These are phyloP conservation scores for Eustoma russellianum DNA, from an alignment of 257 asterid genomes.

Conservation along the genomic window DNA sequence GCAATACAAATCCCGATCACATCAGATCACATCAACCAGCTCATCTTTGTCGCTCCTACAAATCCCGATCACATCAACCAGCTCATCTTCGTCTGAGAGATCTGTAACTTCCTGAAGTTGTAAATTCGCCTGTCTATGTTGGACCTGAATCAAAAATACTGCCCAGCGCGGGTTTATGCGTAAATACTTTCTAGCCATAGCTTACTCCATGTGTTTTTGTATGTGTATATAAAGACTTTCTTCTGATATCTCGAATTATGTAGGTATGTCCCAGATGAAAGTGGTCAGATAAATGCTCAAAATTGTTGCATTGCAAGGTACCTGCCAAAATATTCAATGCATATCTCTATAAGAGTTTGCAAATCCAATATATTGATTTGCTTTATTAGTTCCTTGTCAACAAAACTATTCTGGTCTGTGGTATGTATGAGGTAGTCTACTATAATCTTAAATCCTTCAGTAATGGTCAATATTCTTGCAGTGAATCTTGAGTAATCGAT, in stretches of 20 bases:
- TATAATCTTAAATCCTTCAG: too few species aligned
- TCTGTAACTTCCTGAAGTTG: constrained; percentile 52
- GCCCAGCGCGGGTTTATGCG: constrained; percentile 96
- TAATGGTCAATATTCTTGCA: too few species aligned
- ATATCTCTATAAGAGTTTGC: too few species aligned
- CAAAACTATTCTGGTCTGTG: too few species aligned
- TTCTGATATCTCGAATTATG: constrained; percentile 2
- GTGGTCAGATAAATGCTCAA: constrained; percentile 79
- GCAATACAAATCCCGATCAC: constrained; percentile 93
- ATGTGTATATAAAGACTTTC: background rate
- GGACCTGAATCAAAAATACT: too few species aligned
- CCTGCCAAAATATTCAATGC: background rate
- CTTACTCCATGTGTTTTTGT: background rate
- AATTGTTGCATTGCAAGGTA: constrained; percentile 99
- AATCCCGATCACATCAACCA: constrained; percentile 93
- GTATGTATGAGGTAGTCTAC: too few species aligned
- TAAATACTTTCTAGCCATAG: constrained; percentile 17
- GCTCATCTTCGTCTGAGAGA: constrained; percentile 76
- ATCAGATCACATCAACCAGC: too few species aligned
- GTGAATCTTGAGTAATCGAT: too few species aligned
- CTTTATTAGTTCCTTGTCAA: too few species aligned
- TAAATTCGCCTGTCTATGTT: constrained; percentile 66
- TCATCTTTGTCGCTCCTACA: too few species aligned
- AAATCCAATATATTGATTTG: too few species aligned
- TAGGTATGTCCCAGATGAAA: constrained; percentile 67